phyloP scores from a whole-genome alignment of 345 rosid genomes.

The Salix brachista region DNA sequence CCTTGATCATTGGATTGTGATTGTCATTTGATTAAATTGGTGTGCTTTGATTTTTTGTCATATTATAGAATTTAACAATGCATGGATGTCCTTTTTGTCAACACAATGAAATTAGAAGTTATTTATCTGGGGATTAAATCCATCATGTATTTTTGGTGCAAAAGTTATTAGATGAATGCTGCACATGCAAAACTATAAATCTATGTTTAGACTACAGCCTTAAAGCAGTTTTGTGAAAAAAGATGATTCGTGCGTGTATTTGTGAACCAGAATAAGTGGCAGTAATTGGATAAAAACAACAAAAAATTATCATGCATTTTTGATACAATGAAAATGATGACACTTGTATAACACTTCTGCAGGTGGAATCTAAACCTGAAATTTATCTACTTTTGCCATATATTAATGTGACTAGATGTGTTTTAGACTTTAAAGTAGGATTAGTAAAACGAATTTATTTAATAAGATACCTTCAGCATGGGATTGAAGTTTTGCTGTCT shows the following conservation, averaged over 20 bases:
- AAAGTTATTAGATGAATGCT: neutral
- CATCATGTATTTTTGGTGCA: neutral
- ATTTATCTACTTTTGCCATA: neutral
- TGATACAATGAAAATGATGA: neutral
- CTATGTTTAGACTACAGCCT: neutral
- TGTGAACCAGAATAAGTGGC: neutral
- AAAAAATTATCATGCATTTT: neutral
- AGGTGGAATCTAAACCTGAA: neutral
- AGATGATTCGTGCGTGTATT: neutral
- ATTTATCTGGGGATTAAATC: neutral
- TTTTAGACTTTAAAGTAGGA: neutral
- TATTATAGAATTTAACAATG: neutral
- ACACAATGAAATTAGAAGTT: neutral
- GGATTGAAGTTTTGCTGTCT: neutral
- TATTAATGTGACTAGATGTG: neutral
- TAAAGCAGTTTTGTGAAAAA: neutral
- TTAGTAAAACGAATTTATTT: neutral
- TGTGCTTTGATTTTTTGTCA: neutral
- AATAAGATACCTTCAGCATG: neutral
- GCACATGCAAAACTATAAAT: neutral
- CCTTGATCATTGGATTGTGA: neutral
- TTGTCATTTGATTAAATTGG: neutral
- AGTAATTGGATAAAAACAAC: neutral
- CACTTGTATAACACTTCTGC: neutral
- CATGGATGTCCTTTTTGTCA: neutral